phyloP scores from a whole-genome alignment of 2,329 filamentous ascomycete species.

The Herpotrichia juniperi region DNA sequence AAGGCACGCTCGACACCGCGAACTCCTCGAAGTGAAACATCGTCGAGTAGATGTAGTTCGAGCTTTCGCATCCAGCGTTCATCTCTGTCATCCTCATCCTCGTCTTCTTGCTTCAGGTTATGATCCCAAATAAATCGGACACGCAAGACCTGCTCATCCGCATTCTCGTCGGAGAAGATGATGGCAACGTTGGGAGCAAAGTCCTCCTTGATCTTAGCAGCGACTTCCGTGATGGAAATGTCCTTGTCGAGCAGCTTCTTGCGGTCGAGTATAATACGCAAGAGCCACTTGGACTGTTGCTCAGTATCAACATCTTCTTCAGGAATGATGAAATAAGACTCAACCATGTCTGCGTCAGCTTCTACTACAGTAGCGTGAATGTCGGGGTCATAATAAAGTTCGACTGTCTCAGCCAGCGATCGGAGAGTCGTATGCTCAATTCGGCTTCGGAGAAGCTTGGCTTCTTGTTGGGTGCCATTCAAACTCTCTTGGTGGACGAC shows the following conservation, averaged over 20 bases:
- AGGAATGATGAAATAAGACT: slow-evolving; percentile 94
- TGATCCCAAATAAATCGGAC: slow-evolving; percentile 75
- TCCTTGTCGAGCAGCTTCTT: slow-evolving; percentile 96
- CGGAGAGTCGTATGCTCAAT: slow-evolving; percentile 95
- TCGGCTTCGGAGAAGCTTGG: slow-evolving; percentile 83
- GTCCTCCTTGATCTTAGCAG: slow-evolving; percentile 84
- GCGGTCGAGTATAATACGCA: slow-evolving; percentile 90
- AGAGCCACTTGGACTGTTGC: slow-evolving; percentile 87
- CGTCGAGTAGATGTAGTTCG: slow-evolving; percentile 89
- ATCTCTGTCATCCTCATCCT: slow-evolving; percentile 78
- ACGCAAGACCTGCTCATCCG: slow-evolving; percentile 91
- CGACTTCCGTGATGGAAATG: slow-evolving; percentile 89
- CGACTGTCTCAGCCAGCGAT: slow-evolving; percentile 87
- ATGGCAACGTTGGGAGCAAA: slow-evolving; percentile 79
- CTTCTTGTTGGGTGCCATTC: slow-evolving; percentile 73
- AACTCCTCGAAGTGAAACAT: slow-evolving; percentile 88
- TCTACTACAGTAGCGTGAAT: slow-evolving; percentile 84
- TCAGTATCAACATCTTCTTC: slow-evolving; percentile 69
- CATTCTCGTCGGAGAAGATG: slow-evolving; percentile 98
- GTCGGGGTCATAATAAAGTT: slow-evolving; percentile 97
- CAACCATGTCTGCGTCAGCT: slow-evolving; percentile 90
- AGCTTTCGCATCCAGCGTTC: slow-evolving; percentile 80
- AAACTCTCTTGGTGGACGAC: slow-evolving; percentile 77
- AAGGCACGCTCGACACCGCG: slow-evolving; percentile 88
- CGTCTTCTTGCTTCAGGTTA: slow-evolving; percentile 68